Evolutionary conservation across 1,139 yeast genomes (phyloP), one percentile per base, ranked within the genome.

Genomic region (Lodderomyces beijingensis): DNA sequence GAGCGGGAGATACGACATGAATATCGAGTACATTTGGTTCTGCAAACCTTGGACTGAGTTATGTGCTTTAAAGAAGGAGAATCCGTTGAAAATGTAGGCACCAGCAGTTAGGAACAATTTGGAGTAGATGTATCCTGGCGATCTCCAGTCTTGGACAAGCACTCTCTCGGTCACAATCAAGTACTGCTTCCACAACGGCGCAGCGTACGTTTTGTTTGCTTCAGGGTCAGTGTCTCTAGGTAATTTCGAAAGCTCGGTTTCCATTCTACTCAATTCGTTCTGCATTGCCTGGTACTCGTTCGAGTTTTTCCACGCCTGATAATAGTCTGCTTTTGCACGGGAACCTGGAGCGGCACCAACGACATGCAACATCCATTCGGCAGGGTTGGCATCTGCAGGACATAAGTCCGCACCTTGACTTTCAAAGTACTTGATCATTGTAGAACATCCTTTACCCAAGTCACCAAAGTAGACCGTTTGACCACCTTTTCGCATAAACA

Each of bases 381-480:
- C 78, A 3, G 78, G 78, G 40, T 76, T 57, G 52, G 80, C 57
- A 42, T 53, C 44, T 34, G 42, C 40, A 9, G 65, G 64, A 58
- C 82, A 77, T 40, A 29, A 27, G 24, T 49, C 51, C 28, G 64
- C 62, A 10, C 81, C 80, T 39, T 77, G 61, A 43, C 65, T 63
- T 51, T 77, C 83, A 44, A 79, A 79, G 48, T 79, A 79, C 27
- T 58, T 47, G 33, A 73, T 57, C 47, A 79, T 55, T 3, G 74
- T 62, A 9, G 48, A 32, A 36, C 82, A 76, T 44, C 67, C 65
- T 36, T 59, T 53, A 40, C 84, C 85, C 47, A 77, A 74, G 42
- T 77, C 81, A 40, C 84, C 84, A 50, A 77, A 77, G 52, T 79
- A 79, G 25, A 78, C 84, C 41, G 82, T 77, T 53, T 68, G 60